Evolutionary conservation across 352 stramenopile species (phyloP), one percentile per base, ranked within the genome.

Genomic region (Plasmopara halstedii): DNA sequence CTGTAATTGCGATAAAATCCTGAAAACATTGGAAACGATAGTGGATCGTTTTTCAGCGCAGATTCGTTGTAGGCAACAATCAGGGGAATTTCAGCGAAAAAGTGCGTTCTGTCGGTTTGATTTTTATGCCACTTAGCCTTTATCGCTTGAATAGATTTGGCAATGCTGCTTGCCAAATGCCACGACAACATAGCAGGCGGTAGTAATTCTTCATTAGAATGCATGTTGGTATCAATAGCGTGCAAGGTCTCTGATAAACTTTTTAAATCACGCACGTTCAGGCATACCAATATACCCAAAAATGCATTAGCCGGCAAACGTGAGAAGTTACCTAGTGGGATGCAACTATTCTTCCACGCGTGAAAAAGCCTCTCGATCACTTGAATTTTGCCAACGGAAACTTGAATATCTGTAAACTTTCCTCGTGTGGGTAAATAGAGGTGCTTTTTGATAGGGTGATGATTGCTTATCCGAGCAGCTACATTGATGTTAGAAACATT

Each of bases 1-100:
- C 51, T 63, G 29, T 83, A 83, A 53, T 80, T 78, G 34, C 71
- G 49, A 25, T 64, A 62, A 51, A 78, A 83, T 15, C 53, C 31
- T 3, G 65, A 64, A 7, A 79, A 3, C 17, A 79, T 18, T 21
- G 71, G 66, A 19, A 62, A 70, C 5, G 50, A 33, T 13, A 60
- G 54, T 38, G 32, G 25, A 20, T 27, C 37, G 26, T 52, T 70
- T 17, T 44, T 19, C n/a, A 35, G 15, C n/a, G 36, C 26, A 51
- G 31, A 6, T 23, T 51, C 49, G 15, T 53, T 67, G 27, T 46
- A 54, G 13, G 56, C 58, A 29, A 58, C 23, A 51, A 83, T 13
- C 6, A 81, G n/a, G 22, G 68, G 66, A 15, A 72, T 59, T 42
- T 57, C 33, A n/a, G 47, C 29, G 2, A 31, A 9, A 22, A 15